Evolutionary conservation across 23 red algal species (phyloP).

Genomic region (Gracilaria caudata): DNA sequence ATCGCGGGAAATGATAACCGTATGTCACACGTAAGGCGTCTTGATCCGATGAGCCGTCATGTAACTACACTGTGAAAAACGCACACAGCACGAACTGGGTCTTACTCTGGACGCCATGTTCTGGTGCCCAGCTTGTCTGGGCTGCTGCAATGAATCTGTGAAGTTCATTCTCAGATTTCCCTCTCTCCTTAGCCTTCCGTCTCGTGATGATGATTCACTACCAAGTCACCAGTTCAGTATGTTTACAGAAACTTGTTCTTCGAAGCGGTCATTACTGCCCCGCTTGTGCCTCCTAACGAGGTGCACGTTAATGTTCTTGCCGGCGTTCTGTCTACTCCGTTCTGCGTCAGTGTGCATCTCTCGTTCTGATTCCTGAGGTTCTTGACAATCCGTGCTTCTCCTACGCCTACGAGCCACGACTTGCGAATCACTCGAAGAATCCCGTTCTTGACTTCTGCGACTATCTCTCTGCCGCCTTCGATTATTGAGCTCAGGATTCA

Average conservation of each 20-base stretch:
- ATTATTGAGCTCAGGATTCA: neutral
- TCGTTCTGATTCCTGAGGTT: neutral
- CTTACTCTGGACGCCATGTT: too few relatives aligned
- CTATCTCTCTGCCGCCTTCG: neutral
- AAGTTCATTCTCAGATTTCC: neutral
- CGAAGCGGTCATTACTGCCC: neutral
- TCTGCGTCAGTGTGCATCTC: neutral
- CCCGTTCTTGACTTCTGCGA: neutral
- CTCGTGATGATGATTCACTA: neutral
- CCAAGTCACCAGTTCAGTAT: slow-evolving; percentile 1
- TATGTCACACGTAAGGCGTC: neutral
- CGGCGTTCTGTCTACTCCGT: neutral
- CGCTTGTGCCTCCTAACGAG: slow-evolving; percentile 15
- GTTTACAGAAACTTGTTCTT: slow-evolving; percentile 23
- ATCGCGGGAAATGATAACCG: neutral
- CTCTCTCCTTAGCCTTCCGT: neutral
- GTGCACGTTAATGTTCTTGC: slow-evolving; percentile 17
- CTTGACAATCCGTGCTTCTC: slow-evolving; percentile 12
- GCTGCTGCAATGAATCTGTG: neutral
- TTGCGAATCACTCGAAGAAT: slow-evolving; percentile 11
- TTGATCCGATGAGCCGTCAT: neutral
- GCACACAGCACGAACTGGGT: too few relatives aligned
- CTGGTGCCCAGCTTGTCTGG: neutral
- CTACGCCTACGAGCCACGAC: neutral
- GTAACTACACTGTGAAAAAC: neutral